A percentile compares a stretch with the other conserved stretches of the same genome.
These are phyloP conservation scores for Podaxis pistillaris DNA, from an alignment of 768 basidiomycete species.

Conservation along the genomic window DNA sequence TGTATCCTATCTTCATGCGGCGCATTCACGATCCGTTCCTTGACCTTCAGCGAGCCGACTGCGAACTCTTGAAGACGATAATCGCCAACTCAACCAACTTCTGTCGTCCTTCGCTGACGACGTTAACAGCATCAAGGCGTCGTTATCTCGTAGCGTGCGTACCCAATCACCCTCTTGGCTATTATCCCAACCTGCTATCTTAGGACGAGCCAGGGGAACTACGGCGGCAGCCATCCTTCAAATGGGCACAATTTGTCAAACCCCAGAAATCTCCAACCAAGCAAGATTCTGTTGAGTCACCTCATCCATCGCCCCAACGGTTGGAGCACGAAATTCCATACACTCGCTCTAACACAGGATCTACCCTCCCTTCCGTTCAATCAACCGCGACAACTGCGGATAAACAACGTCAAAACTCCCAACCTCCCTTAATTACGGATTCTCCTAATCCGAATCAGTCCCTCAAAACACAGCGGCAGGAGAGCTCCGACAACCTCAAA, in stretches of 20 bases:
- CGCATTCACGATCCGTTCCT: neutral
- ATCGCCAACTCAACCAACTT: slow-evolving; percentile 61
- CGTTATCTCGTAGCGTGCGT: slow-evolving; percentile 40
- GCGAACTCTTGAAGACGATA: slow-evolving; percentile 72
- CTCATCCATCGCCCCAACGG: slow-evolving; percentile 76
- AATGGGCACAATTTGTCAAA: slow-evolving; percentile 83
- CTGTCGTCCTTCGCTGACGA: slow-evolving; percentile 70
- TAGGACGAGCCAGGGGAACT: slow-evolving; percentile 47
- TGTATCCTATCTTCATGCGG: slow-evolving; percentile 5
- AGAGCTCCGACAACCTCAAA: slow-evolving; percentile 77
- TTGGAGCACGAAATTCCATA: slow-evolving; percentile 65
- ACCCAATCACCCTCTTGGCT: slow-evolving; percentile 9
- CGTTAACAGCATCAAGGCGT: slow-evolving; percentile 41
- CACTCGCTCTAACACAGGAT: slow-evolving; percentile 31
- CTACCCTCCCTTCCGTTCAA: slow-evolving; percentile 23
- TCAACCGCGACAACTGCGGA: slow-evolving; percentile 24
- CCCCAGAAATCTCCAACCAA: slow-evolving; percentile 82
- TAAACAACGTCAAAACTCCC: slow-evolving; percentile 25
- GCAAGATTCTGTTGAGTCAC: slow-evolving; percentile 64
- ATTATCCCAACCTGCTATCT: slow-evolving; percentile 13
- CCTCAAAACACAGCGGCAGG: slow-evolving; percentile 55
- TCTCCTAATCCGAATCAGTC: slow-evolving; percentile 31
- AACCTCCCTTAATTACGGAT: slow-evolving; percentile 28
- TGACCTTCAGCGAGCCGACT: slow-evolving; percentile 60
- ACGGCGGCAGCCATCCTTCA: slow-evolving; percentile 77